Base-by-base conservation (phyloP, 306 rosid species). In the Dryas octopetala region DNA sequence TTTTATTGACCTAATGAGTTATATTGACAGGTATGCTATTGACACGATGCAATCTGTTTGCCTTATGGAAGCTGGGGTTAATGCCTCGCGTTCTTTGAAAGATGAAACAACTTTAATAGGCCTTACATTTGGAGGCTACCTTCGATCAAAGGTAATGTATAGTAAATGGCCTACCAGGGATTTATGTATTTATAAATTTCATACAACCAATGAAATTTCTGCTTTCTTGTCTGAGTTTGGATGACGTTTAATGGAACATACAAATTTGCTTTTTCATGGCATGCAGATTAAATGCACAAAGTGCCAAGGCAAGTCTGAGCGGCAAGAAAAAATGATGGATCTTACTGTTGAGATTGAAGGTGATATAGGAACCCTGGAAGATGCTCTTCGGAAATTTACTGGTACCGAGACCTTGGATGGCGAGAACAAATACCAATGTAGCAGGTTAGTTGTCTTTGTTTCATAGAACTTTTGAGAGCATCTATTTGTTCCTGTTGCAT, bases 301-400 rank as follows among this genome's bases (percentile, higher is more conserved):
- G 85, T 95, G 99, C 87, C 86, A 87, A 59, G 91, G 90, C 69
- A 95, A 89, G 89, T 95, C 99, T 49, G 98, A 92, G 89, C 87
- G 90, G 79, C 97, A 88, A 49, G 99, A 95, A 85, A 88, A 92
- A 79, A 95, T 95, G 90, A 92, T 94, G 98, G 98, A 94, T 85
- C 86, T 94, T 44, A 86, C 97, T 16, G 97, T 94, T 78, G 97
- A 89, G 91, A 94, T 94, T 74, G 96, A 87, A 85, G 98, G 98
- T 74, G 95, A 94, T 74, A 90, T 94, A 83, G 76, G 90, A 81
- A 90, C 88, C 80, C 79, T 95, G 74, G 87, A 76, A 66, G 97
- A 95, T 79, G 97, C 99, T 68, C 93, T 95, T 54, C 86, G 83
- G 55, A 82, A 78, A 74, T 95, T 89, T 80, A 90, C 99, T 3